Conservation (phyloP, 805 yeast species). For the Lachancea meyersii region DNA sequence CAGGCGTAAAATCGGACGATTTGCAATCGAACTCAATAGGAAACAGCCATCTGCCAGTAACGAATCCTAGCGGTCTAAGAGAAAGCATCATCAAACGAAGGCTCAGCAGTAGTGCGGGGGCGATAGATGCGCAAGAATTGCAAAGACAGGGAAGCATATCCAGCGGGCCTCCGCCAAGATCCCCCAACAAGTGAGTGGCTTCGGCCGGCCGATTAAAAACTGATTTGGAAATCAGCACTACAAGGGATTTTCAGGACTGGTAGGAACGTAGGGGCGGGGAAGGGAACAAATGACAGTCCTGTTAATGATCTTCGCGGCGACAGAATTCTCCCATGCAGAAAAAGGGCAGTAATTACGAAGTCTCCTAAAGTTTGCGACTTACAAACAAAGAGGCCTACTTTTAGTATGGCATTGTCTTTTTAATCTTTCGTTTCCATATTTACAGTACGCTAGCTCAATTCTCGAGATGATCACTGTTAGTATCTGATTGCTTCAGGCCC, state of each 20-base stretch:
- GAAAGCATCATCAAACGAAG: constrained; percentile 33
- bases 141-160: constrained; percentile 33
- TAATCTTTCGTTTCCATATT: constrained; percentile 2
- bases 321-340: background rate
- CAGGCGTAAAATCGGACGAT: constrained; percentile 40
- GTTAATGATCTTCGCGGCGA: too few relatives aligned
- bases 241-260: too few relatives aligned
- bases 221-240: too few relatives aligned
- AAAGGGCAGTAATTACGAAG: background rate
- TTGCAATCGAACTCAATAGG: constrained; percentile 19
- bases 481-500: background rate
- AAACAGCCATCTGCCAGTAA: constrained; percentile 30
- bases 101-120: constrained; percentile 31
- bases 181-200: constrained; percentile 25
- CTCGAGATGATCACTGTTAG: background rate
- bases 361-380: too few relatives aligned
- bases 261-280: background rate
- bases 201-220: background rate
- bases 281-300: too few relatives aligned
- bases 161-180: constrained; percentile 33
- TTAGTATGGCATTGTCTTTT: too few relatives aligned
- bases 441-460: constrained; percentile 6
- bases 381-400: too few relatives aligned
- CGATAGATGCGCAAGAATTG: constrained; percentile 8
- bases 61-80: constrained; percentile 33